Evolutionary conservation across 352 stramenopile genomes (phyloP).

Genomic region (Phytopythium aichiense): DNA sequence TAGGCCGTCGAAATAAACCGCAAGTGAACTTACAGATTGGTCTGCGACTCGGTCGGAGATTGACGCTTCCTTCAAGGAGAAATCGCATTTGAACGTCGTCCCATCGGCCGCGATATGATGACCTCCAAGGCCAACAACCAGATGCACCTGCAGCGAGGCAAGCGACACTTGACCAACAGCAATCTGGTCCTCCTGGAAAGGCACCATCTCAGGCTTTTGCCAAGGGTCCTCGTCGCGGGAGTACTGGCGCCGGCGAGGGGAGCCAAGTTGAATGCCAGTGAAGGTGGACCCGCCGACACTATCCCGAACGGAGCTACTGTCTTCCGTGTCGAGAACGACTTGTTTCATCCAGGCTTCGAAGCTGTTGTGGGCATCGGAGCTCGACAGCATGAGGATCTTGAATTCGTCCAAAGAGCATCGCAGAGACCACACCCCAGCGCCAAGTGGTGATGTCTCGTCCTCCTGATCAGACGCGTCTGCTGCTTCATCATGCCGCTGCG

Average conservation of each 20-base stretch:
- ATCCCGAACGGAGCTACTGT: constrained; percentile 14
- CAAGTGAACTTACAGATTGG: constrained; percentile 25
- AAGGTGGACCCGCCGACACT: constrained; percentile 4
- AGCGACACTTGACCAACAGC: constrained; percentile 6
- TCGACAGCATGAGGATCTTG: constrained; percentile 42
- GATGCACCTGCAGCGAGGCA: constrained; percentile 1
- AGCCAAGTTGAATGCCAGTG: constrained; percentile 9
- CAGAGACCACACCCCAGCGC: constrained; percentile 10
- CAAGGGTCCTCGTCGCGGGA: background rate
- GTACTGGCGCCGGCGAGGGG: constrained; percentile 10
- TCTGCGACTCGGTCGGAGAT: constrained; percentile 48
- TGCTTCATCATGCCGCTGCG: constrained; percentile 9
- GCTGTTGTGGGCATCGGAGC: constrained; percentile 35
- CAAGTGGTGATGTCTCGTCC: background rate
- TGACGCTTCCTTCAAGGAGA: constrained; percentile 35
- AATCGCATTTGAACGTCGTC: constrained; percentile 28
- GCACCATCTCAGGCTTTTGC: background rate
- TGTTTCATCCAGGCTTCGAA: constrained; percentile 57
- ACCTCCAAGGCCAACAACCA: background rate
- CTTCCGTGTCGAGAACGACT: constrained; percentile 11
- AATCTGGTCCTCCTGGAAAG: background rate
- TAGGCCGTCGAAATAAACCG: background rate
- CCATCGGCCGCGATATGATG: background rate
- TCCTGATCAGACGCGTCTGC: background rate
- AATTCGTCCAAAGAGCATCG: constrained; percentile 39